Evolutionary conservation across 257 asterid genomes (phyloP), one percentile per base, ranked within the genome.

Genomic region (Scutellaria galericulata): DNA sequence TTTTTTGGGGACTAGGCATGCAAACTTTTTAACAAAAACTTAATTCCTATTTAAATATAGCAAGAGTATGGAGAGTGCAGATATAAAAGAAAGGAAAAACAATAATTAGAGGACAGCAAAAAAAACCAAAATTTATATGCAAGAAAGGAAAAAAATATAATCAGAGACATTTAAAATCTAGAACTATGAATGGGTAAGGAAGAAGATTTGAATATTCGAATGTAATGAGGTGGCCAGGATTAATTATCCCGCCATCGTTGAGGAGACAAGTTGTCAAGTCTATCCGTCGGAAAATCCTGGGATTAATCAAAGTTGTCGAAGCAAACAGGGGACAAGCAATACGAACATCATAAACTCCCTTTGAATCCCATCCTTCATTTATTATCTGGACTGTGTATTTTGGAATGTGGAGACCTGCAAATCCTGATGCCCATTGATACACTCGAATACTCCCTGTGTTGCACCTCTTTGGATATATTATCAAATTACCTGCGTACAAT

Each of bases 381-480:
- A 82, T 53, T 0, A 90, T 86, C 27, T 88, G 86, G 48, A 86
- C 91, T 0, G 89, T 88, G 80, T 44, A 90, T 56, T 85, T 81
- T 0, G 97, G 97, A 5, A 86, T 42, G 53, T 88, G 84, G 6
- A 85, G 88, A 20, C 84, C 62, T 3, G 79, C 82, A 20, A 68
- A 90, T 2, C 93, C 96, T 0, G 93, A 86, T 18, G 93, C 78
- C 83, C 91, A 85, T 73, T 88, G 96, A 57, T 80, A 75, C 56
- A 82, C 72, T 5, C 69, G 71, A n/a, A 86, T 31, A 9, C 44
- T 9, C n/a, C 80, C 70, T 2, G 80, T 61, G 14, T 68, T 71
- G 9, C 91, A 86, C 15, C 15, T 24, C 9, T 35, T 20, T 2
- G 82, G 79, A 48, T 14, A 7, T 7, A 61, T 14, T 13, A 18